These are phyloP conservation scores for Emmonsiellopsis sp. DNA, from an alignment of 2,329 filamentous ascomycete genomes.

Conservation along the genomic window DNA sequence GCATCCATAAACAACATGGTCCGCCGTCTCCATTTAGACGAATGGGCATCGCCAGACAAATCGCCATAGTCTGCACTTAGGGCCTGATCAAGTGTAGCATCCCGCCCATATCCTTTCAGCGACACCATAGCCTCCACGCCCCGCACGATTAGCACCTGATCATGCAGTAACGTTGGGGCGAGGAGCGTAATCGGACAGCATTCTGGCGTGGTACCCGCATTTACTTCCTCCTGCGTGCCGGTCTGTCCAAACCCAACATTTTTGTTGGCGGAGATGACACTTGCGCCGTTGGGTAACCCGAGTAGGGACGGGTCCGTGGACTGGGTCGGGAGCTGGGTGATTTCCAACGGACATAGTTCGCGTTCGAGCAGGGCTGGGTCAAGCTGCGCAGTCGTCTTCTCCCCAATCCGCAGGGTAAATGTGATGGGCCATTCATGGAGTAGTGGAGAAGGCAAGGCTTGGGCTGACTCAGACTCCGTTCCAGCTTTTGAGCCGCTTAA, in stretches of 20 bases:
- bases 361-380: neutral
- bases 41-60: neutral
- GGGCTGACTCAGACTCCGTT: neutral
- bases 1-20: conserved; percentile 11
- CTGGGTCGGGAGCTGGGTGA: neutral
- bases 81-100: conserved; percentile 1
- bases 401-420: conserved; percentile 1
- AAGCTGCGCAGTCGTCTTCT: neutral
- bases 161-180: conserved; percentile 1
- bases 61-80: neutral
- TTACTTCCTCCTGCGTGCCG: conserved; percentile 8
- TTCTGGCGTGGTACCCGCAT: conserved; percentile 7
- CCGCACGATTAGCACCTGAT: conserved; percentile 6
- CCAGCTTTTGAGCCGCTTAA: neutral
- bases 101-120: conserved; percentile 6
- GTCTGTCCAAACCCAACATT: conserved; percentile 8
- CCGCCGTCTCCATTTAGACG: conserved; percentile 3
- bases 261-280: conserved; percentile 9
- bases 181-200: conserved; percentile 5
- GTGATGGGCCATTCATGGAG: conserved; percentile 6
- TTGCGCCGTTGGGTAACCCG: conserved; percentile 8
- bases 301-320: conserved; percentile 6
- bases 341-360: neutral
- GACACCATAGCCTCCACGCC: conserved; percentile 7
- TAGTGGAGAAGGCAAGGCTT: neutral